Evolutionary conservation across 148 eudicot species (phyloP).

Genomic region (Limonium bicolor): DNA sequence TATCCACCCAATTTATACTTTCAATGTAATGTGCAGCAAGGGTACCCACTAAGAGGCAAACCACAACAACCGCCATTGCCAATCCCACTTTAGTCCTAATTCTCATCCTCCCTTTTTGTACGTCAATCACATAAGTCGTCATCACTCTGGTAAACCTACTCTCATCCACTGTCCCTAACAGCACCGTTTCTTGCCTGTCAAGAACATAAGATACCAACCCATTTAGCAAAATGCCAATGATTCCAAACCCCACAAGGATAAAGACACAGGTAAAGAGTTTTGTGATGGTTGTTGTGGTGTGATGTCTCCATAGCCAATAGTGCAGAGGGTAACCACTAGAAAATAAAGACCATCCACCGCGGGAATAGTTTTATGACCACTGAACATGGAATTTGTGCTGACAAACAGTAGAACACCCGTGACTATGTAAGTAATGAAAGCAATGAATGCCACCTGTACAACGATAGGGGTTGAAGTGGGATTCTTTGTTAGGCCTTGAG

Average conservation of each 20-base stretch:
- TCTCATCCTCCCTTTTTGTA: slow-evolving; percentile 32
- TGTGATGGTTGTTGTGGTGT: slow-evolving; percentile 25
- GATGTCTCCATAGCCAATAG: slow-evolving; percentile 45
- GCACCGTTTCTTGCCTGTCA: slow-evolving; percentile 31
- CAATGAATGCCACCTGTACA: slow-evolving; percentile 21
- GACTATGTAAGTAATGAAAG: slow-evolving; percentile 15
- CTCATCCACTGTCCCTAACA: slow-evolving; percentile 19
- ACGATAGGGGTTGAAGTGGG: slow-evolving; percentile 15
- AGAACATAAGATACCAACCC: slow-evolving; percentile 29
- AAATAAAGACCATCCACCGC: slow-evolving; percentile 35
- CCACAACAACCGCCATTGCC: slow-evolving; percentile 31
- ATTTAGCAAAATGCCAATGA: slow-evolving; percentile 28
- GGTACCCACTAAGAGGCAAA: slow-evolving; percentile 29
- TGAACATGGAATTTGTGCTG: slow-evolving; percentile 9
- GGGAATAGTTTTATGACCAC: slow-evolving; percentile 13
- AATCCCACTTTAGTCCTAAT: slow-evolving; percentile 31
- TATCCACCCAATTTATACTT: slow-evolving; percentile 30
- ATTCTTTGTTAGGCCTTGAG: no score
- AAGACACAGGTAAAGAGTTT: slow-evolving; percentile 36
- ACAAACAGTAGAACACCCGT: slow-evolving; percentile 14
- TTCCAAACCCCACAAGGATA: slow-evolving; percentile 38
- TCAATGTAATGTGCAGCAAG: slow-evolving; percentile 22
- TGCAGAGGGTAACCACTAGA: slow-evolving; percentile 33
- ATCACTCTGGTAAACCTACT: slow-evolving; percentile 16
- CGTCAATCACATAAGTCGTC: slow-evolving; percentile 19